These are phyloP conservation scores for Plasmodium adleri DNA, from an alignment of 169 alveolate species.

Conservation along the genomic window DNA sequence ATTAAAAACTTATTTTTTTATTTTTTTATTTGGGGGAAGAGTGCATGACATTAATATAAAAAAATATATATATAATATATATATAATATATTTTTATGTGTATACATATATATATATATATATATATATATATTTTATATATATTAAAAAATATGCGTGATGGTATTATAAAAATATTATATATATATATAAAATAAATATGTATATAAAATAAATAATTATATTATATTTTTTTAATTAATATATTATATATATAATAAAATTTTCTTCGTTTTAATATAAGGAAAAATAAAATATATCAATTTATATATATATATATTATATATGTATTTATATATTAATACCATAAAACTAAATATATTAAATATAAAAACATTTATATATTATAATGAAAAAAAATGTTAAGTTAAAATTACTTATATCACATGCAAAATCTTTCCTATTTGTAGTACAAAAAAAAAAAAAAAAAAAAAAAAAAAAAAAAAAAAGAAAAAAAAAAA, in stretches of 20 bases:
- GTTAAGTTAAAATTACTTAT: conserved; percentile 8
- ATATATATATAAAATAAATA: neutral
- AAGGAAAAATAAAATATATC: neutral
- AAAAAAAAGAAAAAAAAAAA: conserved; percentile 5
- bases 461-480: conserved; percentile 3
- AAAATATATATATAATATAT: conserved; percentile 30
- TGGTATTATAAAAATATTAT: conserved; percentile 1
- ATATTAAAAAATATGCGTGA: neutral
- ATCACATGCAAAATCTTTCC: conserved; percentile 57
- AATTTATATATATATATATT: too few relatives aligned
- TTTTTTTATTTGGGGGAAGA: conserved; percentile 15
- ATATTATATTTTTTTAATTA: neutral
- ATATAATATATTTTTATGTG: conserved; percentile 16
- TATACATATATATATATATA: neutral
- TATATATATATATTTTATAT: conserved; percentile 6
- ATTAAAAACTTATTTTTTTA: conserved; percentile 40
- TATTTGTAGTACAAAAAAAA: conserved; percentile 29
- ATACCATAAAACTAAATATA: neutral
- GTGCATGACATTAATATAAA: conserved; percentile 17
- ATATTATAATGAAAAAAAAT: conserved; percentile 33
- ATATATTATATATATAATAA: conserved; percentile 14
- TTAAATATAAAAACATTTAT: conserved; percentile 31
- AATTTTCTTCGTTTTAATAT: conserved; percentile 19
- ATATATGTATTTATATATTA: too few relatives aligned
- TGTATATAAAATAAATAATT: neutral